Evolutionary conservation across 2,329 filamentous ascomycete genomes (phyloP).

Genomic region (Parafenestella ontariensis): DNA sequence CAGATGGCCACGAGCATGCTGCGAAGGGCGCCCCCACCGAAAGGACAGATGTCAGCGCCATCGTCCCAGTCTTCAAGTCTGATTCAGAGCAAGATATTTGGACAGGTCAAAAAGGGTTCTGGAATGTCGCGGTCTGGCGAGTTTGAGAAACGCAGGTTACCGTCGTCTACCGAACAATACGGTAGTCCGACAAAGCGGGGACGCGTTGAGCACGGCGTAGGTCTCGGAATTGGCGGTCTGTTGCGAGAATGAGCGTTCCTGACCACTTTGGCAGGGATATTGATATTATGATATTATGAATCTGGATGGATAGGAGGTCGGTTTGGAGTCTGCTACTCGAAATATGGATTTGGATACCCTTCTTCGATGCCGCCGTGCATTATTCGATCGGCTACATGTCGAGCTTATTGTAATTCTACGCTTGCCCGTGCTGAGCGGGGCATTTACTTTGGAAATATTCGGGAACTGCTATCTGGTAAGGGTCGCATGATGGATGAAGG

Average conservation of each 20-base stretch:
- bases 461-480: neutral
- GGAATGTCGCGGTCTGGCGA: slow-evolving; percentile 45
- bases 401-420: neutral
- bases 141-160: slow-evolving; percentile 41
- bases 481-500: neutral
- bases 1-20: slow-evolving; percentile 79
- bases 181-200: slow-evolving; percentile 58
- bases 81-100: slow-evolving; percentile 70
- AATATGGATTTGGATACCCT: slow-evolving; percentile 27
- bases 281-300: slow-evolving; percentile 26
- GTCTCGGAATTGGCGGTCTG: slow-evolving; percentile 62
- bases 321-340: slow-evolving; percentile 2
- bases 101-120: slow-evolving; percentile 64
- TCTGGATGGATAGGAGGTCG: neutral
- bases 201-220: slow-evolving; percentile 58
- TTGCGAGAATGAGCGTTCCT: slow-evolving; percentile 37
- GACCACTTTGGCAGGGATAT: slow-evolving; percentile 19
- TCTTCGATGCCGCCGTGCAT: slow-evolving; percentile 11
- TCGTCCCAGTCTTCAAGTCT: slow-evolving; percentile 41
- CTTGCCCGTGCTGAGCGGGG: neutral
- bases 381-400: neutral
- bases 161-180: slow-evolving; percentile 34
- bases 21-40: slow-evolving; percentile 61
- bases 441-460: neutral
- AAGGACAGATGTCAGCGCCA: slow-evolving; percentile 36